Evolutionary conservation across 129 eudicot species (phyloP).

Genomic region (Artemisia annua): DNA sequence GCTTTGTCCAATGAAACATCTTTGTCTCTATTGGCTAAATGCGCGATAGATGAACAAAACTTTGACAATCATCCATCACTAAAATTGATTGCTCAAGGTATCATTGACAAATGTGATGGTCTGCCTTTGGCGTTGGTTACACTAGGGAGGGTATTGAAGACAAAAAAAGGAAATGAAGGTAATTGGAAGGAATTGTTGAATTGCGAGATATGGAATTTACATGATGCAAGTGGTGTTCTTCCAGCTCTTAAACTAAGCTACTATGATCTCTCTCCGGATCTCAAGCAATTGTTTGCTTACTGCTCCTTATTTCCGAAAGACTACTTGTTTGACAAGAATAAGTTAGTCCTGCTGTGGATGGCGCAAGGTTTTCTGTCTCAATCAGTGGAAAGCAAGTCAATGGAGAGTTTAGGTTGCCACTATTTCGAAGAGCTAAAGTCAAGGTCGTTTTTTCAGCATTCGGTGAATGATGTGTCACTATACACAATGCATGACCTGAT

Average conservation of each 20-base stretch:
- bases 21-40: slow-evolving; percentile 29
- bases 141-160: background rate
- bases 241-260: background rate
- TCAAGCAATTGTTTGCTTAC: no score
- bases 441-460: background rate
- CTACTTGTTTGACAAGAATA: background rate
- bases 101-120: slow-evolving; percentile 11
- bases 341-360: background rate
- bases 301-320: background rate
- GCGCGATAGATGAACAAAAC: slow-evolving; percentile 14
- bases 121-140: background rate
- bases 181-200: background rate
- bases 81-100: slow-evolving; percentile 15
- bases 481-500: background rate
- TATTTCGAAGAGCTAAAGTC: background rate
- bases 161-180: background rate
- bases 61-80: slow-evolving; percentile 18
- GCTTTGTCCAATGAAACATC: slow-evolving; percentile 15
- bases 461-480: background rate
- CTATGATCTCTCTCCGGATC: no score
- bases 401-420: background rate
- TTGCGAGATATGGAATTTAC: background rate
- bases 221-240: background rate
- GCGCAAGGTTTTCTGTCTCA: background rate
- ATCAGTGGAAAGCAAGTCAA: background rate